Evolutionary conservation across 176 grass and related monocot species (phyloP), one percentile per base, ranked within the genome.

Genomic region (Bothriochloa decipiens): DNA sequence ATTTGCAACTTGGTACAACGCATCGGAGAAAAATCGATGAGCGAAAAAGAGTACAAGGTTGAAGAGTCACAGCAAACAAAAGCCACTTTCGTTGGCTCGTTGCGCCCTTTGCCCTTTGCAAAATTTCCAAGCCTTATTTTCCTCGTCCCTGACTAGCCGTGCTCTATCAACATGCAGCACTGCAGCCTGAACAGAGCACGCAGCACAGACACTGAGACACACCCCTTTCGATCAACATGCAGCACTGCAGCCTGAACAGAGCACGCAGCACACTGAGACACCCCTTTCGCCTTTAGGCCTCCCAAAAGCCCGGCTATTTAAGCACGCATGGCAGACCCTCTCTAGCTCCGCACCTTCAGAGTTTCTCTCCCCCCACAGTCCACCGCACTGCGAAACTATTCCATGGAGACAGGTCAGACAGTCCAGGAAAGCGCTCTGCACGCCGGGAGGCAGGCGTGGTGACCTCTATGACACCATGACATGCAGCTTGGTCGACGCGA

Each of bases 251-350:
- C 60, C 84, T 58, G 68, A 83, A 27, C 61, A 88, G 72, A 23
- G 80, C 52, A 4, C 86, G 9, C 9, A 43, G 33, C 33, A 35
- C 33, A 4, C 33, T 2, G 58, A 46, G 17, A 73, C 70, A 26
- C 49, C 64, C 64, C 74, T 86, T 78, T 87, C 32, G 80, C 43
- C 69, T 66, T 75, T 84, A 84, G 78, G 72, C 83, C 79, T 83
- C 85, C 78, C 75, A 85, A 95, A 90, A 90, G 85, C 55, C 76
- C 83, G 68, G 78, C 82, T 95, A 86, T 88, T 92, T 88, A 90
- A 83, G 76, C 72, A 68, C 81, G 85, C 63, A 87, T 69, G 78
- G 32, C 88, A 65, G 42, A 39, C 65, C 40, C 79, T 57, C 65
- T 25, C 43, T 80, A 23, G 42, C 23, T 28, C 12, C 15, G 20